These are phyloP conservation scores for Aspergillus pseudoterreus DNA, from an alignment of 2,329 filamentous ascomycete species.

Conservation along the genomic window DNA sequence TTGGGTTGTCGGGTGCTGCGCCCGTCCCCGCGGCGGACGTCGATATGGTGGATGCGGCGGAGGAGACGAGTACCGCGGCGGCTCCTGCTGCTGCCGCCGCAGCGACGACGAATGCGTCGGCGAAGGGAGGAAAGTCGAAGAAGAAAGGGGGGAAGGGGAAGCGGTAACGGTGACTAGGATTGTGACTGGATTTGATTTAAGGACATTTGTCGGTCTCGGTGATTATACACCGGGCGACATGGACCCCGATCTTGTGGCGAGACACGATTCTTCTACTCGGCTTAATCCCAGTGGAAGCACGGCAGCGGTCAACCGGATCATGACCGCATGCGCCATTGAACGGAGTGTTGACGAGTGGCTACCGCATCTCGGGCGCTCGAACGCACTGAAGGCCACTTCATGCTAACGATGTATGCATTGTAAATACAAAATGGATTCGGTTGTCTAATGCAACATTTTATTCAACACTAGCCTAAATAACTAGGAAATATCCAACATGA, in stretches of 20 bases:
- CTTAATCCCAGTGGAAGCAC: too few species aligned
- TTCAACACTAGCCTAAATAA: background rate
- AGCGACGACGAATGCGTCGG: conserved; percentile 17
- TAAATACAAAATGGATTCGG: background rate
- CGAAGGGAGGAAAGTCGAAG: conserved; percentile 33
- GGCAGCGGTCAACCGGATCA: too few species aligned
- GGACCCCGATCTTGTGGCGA: too few species aligned
- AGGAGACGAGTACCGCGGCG: background rate
- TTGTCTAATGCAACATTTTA: background rate
- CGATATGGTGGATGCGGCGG: conserved; percentile 30
- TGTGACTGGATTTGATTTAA: background rate
- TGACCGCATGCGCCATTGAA: too few species aligned
- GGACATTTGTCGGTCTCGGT: background rate
- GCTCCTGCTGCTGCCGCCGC: conserved; percentile 19
- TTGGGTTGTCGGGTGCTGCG: conserved; percentile 27
- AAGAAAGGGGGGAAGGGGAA: conserved; percentile 72
- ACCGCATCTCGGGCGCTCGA: too few species aligned
- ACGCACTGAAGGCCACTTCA: too few species aligned
- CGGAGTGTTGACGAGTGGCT: too few species aligned
- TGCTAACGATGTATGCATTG: background rate
- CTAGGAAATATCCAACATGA: conserved; percentile 12
- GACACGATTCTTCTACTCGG: too few species aligned
- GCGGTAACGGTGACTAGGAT: conserved; percentile 43
- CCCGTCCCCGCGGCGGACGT: conserved; percentile 28
- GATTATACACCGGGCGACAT: background rate